Percentiles rank a stretch among this genome's conserved stretches.
Conservation (phyloP, 257 asterid species). For the Plantago major region DNA sequence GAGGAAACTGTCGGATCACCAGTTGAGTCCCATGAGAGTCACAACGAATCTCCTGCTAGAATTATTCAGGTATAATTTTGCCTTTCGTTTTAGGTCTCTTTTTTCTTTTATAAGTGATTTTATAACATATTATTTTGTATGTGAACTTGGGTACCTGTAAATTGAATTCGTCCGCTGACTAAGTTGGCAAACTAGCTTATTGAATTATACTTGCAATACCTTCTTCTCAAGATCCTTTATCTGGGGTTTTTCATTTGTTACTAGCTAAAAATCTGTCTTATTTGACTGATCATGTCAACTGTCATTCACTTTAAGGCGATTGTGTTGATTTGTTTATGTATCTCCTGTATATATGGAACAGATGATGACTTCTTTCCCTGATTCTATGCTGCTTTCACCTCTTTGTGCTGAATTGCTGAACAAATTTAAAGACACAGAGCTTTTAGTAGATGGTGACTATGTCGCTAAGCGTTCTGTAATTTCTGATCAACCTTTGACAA, state of each 20-base stretch:
- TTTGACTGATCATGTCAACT: neutral
- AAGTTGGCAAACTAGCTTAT: neutral
- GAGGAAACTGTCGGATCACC: conserved; percentile 53
- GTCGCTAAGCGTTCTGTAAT: conserved; percentile 35
- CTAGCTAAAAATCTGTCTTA: conserved; percentile 14
- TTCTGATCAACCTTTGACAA: conserved; percentile 33
- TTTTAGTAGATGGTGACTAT: conserved; percentile 26
- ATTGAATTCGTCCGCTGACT: conserved; percentile 1
- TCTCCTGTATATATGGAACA: conserved; percentile 28
- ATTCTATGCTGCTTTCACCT: conserved; percentile 65
- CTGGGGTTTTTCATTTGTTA: conserved; percentile 2
- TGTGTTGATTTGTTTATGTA: conserved; percentile 1
- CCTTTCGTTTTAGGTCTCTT: conserved; percentile 13
- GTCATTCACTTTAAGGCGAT: conserved; percentile 17
- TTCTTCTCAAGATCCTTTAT: conserved; percentile 6
- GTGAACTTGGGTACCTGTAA: neutral
- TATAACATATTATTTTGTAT: conserved; percentile 13
- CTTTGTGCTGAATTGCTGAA: conserved; percentile 55
- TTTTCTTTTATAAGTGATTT: neutral
- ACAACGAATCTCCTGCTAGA: conserved; percentile 42
- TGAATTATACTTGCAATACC: conserved; percentile 11
- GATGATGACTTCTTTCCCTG: conserved; percentile 64
- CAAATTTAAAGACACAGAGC: conserved; percentile 36
- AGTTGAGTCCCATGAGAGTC: conserved; percentile 36
- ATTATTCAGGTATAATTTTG: conserved; percentile 55